A percentile compares a stretch with the other conserved stretches of the same genome.
Conservation (phyloP, 176 grass and related monocot genomes). For the Hsuehochloa calcarea region DNA sequence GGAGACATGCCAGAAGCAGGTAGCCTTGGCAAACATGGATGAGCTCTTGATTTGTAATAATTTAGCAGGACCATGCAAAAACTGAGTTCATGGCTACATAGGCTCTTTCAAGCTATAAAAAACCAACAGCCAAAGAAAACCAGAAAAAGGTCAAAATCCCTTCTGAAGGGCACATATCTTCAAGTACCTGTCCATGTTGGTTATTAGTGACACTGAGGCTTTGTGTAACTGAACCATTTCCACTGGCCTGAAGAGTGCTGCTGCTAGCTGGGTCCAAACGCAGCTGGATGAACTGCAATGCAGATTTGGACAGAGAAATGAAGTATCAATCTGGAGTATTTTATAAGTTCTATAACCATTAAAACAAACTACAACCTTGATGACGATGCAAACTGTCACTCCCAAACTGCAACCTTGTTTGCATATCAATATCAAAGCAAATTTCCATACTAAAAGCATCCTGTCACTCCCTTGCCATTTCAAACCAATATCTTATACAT, state of each 20-base stretch:
- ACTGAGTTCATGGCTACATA: background rate
- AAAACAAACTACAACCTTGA: background rate
- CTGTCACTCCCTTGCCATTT: background rate
- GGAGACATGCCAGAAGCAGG: background rate
- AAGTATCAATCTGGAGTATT: background rate
- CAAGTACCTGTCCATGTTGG: slow-evolving; percentile 88
- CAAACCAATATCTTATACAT: background rate
- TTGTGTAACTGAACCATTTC: slow-evolving; percentile 75
- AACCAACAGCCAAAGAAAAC: slow-evolving; percentile 1
- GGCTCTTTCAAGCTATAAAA: slow-evolving; percentile 18
- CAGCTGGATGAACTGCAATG: slow-evolving; percentile 81
- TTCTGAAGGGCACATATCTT: background rate
- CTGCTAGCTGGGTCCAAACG: slow-evolving; percentile 81
- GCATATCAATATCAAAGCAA: background rate
- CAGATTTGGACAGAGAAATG: slow-evolving; percentile 33
- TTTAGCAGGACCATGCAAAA: background rate
- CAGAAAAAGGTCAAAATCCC: background rate
- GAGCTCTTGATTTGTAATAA: slow-evolving; percentile 18
- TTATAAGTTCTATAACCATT: background rate
- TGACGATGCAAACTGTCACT: background rate
- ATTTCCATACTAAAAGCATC: background rate
- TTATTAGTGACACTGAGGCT: slow-evolving; percentile 81
- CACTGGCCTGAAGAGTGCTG: slow-evolving; percentile 62
- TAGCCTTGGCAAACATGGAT: background rate
- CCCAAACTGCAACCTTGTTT: background rate